Evolutionary conservation across 345 rosid species (phyloP).

Genomic region (Kernera saxatilis): DNA sequence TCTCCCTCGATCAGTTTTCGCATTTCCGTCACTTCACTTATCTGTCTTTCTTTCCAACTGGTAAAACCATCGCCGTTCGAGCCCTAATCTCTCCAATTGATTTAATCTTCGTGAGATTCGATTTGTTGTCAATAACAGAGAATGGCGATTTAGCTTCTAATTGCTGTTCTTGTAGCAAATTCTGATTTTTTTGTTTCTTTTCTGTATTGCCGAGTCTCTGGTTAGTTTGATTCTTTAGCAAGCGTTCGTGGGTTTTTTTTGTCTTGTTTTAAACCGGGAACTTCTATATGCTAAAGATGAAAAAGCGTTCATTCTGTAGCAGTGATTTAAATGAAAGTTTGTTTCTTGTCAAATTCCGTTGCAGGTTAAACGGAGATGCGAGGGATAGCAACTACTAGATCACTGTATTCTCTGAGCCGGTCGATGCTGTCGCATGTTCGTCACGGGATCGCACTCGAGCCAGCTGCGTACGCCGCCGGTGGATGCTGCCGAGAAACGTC

Average conservation of each 20-base stretch:
- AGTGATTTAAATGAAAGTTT: not conserved
- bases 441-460: not conserved
- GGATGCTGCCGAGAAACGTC: not conserved
- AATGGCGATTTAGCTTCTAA: not conserved
- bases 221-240: not conserved
- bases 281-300: not conserved
- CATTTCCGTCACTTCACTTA: not conserved
- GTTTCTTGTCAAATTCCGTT: not conserved
- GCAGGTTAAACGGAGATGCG: not conserved
- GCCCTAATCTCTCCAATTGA: not conserved
- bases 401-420: conserved; percentile 16
- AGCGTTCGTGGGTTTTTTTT: not conserved
- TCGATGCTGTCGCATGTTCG: conserved; percentile 8
- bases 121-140: not conserved
- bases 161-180: not conserved
- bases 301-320: not conserved
- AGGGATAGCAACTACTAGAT: conserved; percentile 18
- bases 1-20: not conserved
- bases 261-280: not conserved
- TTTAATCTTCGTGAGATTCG: not conserved
- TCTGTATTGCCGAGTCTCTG: not conserved
- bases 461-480: not conserved
- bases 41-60: not conserved
- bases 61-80: not conserved
- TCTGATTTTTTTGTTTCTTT: not conserved